Percentiles rank a stretch among this genome's conserved stretches.
These are phyloP conservation scores for Pseudogymnoascus sp. DNA, from an alignment of 2,329 filamentous ascomycete genomes.

Conservation along the genomic window DNA sequence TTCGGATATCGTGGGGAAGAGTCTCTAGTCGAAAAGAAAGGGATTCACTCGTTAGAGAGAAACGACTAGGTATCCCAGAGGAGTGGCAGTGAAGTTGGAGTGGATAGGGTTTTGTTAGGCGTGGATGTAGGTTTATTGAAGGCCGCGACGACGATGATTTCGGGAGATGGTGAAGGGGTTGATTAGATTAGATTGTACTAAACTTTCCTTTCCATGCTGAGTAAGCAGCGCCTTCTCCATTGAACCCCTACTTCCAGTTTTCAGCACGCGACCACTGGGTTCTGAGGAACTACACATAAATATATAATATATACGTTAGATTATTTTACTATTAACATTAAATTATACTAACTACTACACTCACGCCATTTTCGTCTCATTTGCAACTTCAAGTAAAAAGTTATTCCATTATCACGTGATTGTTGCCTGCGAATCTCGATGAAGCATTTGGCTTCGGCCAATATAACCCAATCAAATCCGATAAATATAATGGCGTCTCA, in stretches of 20 bases:
- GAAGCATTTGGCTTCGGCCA: neutral
- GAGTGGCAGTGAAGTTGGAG: neutral
- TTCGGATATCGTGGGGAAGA: conserved; percentile 5
- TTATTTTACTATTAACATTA: neutral
- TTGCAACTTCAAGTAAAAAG: neutral
- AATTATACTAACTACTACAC: neutral
- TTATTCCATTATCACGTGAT: neutral
- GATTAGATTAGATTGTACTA: conserved; percentile 6
- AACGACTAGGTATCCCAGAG: neutral
- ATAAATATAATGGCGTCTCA: conserved; percentile 25
- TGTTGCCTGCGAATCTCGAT: neutral
- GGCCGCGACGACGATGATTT: conserved; percentile 7
- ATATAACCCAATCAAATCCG: conserved; percentile 3
- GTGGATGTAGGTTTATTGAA: conserved; percentile 1
- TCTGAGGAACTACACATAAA: neutral
- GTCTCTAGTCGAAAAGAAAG: neutral
- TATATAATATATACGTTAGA: neutral
- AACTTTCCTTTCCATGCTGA: neutral
- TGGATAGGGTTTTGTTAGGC: neutral
- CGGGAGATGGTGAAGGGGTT: conserved; percentile 1
- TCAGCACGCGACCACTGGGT: neutral
- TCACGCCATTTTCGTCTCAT: neutral
- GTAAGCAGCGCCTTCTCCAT: neutral
- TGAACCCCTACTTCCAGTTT: neutral
- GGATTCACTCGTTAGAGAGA: neutral